A percentile compares a stretch with the other conserved stretches of the same genome.
phyloP scores from a whole-genome alignment of 345 rosid genomes.

The Gossypioides kirkii region DNA sequence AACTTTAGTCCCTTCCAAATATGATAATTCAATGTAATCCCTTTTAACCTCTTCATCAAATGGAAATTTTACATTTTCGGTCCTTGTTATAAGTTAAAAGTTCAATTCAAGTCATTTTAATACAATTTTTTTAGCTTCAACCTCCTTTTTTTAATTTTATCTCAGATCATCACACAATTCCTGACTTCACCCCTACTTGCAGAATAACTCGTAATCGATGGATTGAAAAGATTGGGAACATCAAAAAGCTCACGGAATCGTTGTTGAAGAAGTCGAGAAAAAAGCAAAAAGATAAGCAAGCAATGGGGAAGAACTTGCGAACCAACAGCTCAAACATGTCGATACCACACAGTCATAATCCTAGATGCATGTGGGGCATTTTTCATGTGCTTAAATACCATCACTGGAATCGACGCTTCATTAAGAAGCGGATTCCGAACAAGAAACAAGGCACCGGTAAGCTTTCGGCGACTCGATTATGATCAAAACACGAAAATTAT shows the following conservation, averaged over 20 bases:
- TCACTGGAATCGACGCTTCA: conserved; percentile 66
- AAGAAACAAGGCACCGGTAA: conserved; percentile 34
- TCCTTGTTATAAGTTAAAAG: too few relatives aligned
- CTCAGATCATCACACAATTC: too few relatives aligned
- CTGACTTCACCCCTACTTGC: too few relatives aligned
- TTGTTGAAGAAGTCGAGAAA: background rate
- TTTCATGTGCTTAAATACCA: conserved; percentile 57
- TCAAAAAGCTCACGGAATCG: background rate
- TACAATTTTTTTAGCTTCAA: too few relatives aligned
- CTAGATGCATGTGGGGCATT: conserved; percentile 68
- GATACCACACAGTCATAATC: conserved; percentile 8
- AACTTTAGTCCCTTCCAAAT: too few relatives aligned
- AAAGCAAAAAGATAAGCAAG: background rate
- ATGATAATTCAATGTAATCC: too few relatives aligned
- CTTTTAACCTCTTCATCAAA: too few relatives aligned
- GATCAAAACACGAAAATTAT: background rate
- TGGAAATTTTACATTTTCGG: too few relatives aligned
- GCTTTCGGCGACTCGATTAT: background rate
- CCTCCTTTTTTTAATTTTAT: too few relatives aligned
- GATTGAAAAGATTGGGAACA: too few relatives aligned
- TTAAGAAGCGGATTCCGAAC: conserved; percentile 62
- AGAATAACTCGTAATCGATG: background rate
- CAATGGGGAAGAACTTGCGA: conserved; percentile 3
- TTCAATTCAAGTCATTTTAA: too few relatives aligned
- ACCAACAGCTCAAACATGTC: background rate